These are phyloP conservation scores for Aspergillus wentii DNA, from an alignment of 495 filamentous ascomycete genomes.

Conservation along the genomic window DNA sequence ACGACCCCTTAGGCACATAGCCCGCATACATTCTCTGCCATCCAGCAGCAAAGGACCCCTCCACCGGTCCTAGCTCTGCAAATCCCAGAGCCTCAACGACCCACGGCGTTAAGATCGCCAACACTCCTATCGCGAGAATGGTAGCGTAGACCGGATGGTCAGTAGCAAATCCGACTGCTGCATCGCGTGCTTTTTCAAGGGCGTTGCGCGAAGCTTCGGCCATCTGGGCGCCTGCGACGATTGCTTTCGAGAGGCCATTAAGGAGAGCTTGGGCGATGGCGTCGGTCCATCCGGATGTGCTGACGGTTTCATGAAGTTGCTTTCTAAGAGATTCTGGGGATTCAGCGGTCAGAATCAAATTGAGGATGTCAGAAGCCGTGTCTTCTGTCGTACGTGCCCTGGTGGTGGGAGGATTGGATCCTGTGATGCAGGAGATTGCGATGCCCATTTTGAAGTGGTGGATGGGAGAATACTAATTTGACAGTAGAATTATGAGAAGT, in stretches of 20 bases:
- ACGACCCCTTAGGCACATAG: slow-evolving; percentile 38
- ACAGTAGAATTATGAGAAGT: no score
- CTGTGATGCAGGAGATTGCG: slow-evolving; percentile 1
- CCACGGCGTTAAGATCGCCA: slow-evolving; percentile 39
- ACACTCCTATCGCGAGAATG: slow-evolving; percentile 45
- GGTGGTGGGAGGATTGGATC: not conserved
- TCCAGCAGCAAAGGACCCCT: slow-evolving; percentile 38
- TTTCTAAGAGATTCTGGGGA: slow-evolving; percentile 5
- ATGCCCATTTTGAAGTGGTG: slow-evolving; percentile 1
- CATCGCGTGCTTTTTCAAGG: slow-evolving; percentile 21
- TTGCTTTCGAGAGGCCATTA: slow-evolving; percentile 19
- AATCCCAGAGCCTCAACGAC: slow-evolving; percentile 46
- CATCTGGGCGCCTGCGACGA: slow-evolving; percentile 25
- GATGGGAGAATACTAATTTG: no score
- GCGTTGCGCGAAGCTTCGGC: slow-evolving; percentile 26
- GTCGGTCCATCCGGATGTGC: slow-evolving; percentile 33
- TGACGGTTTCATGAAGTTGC: slow-evolving; percentile 4
- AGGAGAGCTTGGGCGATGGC: slow-evolving; percentile 30
- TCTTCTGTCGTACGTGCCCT: no score
- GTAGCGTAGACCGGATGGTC: slow-evolving; percentile 44
- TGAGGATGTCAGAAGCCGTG: slow-evolving; percentile 10
- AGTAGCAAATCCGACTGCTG: slow-evolving; percentile 26
- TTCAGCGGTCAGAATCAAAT: slow-evolving; percentile 11
- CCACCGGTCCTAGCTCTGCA: slow-evolving; percentile 40
- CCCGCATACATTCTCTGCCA: slow-evolving; percentile 42